These are phyloP conservation scores for Diutina mesorugosa DNA, from an alignment of 1,139 yeast genomes.

Conservation along the genomic window DNA sequence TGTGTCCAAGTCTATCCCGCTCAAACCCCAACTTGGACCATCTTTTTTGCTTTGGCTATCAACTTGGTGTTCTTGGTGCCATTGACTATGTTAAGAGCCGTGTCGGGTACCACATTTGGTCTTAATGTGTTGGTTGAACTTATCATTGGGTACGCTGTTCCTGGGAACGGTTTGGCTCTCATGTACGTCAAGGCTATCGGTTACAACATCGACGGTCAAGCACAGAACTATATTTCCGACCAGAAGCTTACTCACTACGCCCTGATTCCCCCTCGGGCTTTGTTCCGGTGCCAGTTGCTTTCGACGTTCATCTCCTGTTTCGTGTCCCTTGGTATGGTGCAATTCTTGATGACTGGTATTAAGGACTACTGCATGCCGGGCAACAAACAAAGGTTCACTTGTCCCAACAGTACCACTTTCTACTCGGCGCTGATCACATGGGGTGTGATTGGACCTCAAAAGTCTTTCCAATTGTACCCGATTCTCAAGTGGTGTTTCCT, in stretches of 20 bases:
- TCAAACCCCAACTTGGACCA: conserved; percentile 43
- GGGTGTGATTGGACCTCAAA: conserved; percentile 58
- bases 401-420: conserved; percentile 33
- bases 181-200: conserved; percentile 49
- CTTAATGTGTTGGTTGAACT: conserved; percentile 48
- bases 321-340: conserved; percentile 38
- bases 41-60: conserved; percentile 43
- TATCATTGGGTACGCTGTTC: conserved; percentile 49
- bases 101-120: conserved; percentile 40
- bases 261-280: conserved; percentile 46
- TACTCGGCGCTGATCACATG: conserved; percentile 44
- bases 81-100: conserved; percentile 32
- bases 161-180: conserved; percentile 50
- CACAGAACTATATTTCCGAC: conserved; percentile 41
- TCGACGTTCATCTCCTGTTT: conserved; percentile 30
- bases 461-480: conserved; percentile 7
- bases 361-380: conserved; percentile 32
- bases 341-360: conserved; percentile 32
- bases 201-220: conserved; percentile 47
- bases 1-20: conserved; percentile 34
- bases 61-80: conserved; percentile 45
- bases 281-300: conserved; percentile 45
- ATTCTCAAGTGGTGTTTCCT: conserved; percentile 42
- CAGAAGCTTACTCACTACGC: conserved; percentile 52
- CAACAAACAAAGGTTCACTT: conserved; percentile 30